Evolutionary conservation across 2,329 filamentous ascomycete genomes (phyloP).

Genomic region (Fusarium oxysporum): DNA sequence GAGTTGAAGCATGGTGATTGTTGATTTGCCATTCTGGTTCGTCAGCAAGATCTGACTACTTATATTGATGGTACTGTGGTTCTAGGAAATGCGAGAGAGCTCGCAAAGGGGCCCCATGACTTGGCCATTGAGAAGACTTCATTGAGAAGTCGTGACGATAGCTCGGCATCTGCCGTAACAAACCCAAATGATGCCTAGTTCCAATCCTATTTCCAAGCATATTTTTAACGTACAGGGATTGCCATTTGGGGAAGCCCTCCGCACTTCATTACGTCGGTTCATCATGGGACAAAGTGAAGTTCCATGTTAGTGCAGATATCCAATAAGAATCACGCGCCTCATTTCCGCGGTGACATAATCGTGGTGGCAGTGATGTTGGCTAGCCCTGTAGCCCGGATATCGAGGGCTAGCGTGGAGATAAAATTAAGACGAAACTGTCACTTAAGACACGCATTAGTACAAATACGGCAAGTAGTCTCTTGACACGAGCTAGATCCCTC

Average conservation of each 20-base stretch:
- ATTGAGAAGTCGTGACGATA: background rate
- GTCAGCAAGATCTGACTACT: background rate
- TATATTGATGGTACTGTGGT: background rate
- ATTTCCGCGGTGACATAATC: background rate
- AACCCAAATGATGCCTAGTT: background rate
- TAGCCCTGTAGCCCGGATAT: background rate
- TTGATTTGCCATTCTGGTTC: background rate
- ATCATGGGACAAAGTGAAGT: background rate
- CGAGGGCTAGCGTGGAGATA: background rate
- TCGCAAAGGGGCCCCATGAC: fast-evolving
- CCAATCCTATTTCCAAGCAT: background rate
- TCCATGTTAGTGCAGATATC: background rate
- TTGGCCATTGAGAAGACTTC: background rate
- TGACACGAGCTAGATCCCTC: background rate
- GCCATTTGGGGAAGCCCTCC: background rate
- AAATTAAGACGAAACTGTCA: background rate
- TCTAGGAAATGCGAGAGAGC: too few species aligned
- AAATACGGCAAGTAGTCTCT: background rate
- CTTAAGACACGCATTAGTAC: background rate
- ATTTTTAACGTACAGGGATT: background rate
- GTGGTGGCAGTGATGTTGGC: background rate
- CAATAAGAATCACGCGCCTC: background rate
- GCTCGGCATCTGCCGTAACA: background rate
- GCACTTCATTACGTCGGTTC: background rate
- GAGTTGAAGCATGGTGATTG: background rate